Percentiles rank a stretch among this genome's conserved stretches.
Conservation (phyloP, 257 asterid genomes). For the Plantago major region DNA sequence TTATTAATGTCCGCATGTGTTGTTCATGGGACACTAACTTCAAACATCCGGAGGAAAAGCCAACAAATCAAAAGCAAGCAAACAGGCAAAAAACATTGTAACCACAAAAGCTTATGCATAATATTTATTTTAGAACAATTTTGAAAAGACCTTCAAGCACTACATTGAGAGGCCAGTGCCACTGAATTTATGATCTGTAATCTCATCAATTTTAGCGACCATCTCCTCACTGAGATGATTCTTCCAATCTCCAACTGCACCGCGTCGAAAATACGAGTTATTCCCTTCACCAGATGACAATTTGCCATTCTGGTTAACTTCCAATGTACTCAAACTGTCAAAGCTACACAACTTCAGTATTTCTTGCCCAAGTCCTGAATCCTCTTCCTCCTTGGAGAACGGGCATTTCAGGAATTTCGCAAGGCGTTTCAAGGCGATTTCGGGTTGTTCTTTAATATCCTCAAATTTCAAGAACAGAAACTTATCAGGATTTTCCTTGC, state of each 20-base stretch:
- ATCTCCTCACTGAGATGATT: conserved; percentile 26
- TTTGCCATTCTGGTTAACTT: conserved; percentile 38
- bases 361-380: conserved; percentile 30
- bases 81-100: too few species aligned
- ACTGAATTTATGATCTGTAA: conserved; percentile 29
- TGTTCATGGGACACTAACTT: too few species aligned
- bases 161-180: conserved; percentile 32
- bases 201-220: conserved; percentile 36
- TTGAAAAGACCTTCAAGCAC: background rate
- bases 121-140: too few species aligned
- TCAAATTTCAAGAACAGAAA: conserved; percentile 38
- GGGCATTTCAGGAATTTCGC: conserved; percentile 40
- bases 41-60: too few species aligned
- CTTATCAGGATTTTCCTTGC: conserved; percentile 21
- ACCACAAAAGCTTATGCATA: too few species aligned
- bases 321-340: conserved; percentile 27
- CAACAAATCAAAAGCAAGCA: too few species aligned
- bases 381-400: conserved; percentile 33
- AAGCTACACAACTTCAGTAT: conserved; percentile 38
- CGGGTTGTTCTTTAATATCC: conserved; percentile 35
- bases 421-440: conserved; percentile 19
- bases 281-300: conserved; percentile 40
- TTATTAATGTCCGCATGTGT: too few species aligned
- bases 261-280: conserved; percentile 38
- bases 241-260: conserved; percentile 51